Base-by-base conservation (phyloP, 106 monocot species). In the Allium sativum region DNA sequence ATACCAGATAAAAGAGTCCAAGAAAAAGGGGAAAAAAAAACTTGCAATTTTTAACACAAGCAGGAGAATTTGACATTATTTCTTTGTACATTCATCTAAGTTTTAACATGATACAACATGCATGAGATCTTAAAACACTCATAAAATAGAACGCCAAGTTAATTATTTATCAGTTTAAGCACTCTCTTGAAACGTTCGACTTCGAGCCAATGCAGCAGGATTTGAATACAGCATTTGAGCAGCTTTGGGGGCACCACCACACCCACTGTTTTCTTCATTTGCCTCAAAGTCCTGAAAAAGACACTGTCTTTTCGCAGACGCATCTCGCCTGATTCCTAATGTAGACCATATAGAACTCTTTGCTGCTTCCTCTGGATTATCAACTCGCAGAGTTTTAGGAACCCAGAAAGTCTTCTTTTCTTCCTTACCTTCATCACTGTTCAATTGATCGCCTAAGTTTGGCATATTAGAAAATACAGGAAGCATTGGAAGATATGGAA, bases 311-410 rank as follows among this genome's bases (percentile, higher is more conserved):
- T 65, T 69, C 13, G 42, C 18, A 0, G 68, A 41, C 46, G 68
- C 74, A 13, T 65, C 68, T 41, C 63, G 77, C 60, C 55, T 77
- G 42, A 84, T 84, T 6, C 84, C 84, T 9, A 80, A 74, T 14
- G 84, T 80, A 7, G 84, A 64, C 73, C 80, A 84, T 58, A 84
- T 80, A n/a, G 84, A 84, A 54, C 80, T 84, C 71, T 77, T 84
- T 21, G 80, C 80, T 40, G 84, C 84, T 31, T 65, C 84, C 43
- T 72, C 76, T 18, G 77, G 80, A 57, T 84, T 80, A 71, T 80
- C 80, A 47, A 84, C 80, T 77, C 84, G 73, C 60, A 84, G 54
- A 10, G 84, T 84, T 56, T 84, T 84, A 6, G 84, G 84, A 55
- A 84, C 16, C 84, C 84, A 84, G 11, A 84, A 40, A 7, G 71